Percentiles rank a stretch among this genome's conserved stretches.
phyloP scores from a whole-genome alignment of 139 green algal genomes.

The Mesostigma viride region DNA sequence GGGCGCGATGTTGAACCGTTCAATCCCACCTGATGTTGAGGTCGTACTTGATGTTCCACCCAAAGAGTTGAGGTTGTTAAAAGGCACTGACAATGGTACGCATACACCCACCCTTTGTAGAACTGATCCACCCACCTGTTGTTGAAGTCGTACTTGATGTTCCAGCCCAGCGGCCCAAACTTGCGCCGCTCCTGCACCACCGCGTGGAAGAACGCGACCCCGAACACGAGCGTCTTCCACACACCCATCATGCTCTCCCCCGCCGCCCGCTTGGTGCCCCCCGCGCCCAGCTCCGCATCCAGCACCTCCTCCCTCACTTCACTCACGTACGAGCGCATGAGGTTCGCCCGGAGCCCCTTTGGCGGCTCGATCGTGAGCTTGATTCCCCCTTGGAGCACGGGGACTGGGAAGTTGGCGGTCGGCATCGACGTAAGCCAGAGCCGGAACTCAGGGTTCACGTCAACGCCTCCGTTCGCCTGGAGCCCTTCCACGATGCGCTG shows the following conservation, averaged over 20 bases:
- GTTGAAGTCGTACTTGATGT: conserved; percentile 52
- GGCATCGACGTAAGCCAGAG: conserved; percentile 70
- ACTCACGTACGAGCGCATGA: conserved; percentile 34
- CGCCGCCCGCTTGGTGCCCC: conserved; percentile 48
- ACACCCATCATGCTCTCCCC: conserved; percentile 41
- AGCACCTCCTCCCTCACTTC: too few species aligned
- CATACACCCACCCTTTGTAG: conserved; percentile 82
- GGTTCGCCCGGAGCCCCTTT: conserved; percentile 45
- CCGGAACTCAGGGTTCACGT: conserved; percentile 38
- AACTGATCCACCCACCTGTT: too few species aligned
- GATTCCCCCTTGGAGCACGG: conserved; percentile 59
- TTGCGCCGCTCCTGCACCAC: conserved; percentile 43
- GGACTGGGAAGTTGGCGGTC: conserved; percentile 51
- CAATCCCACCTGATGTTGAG: too few species aligned
- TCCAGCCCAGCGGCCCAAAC: conserved; percentile 42
- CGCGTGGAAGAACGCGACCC: conserved; percentile 38
- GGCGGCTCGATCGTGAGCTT: conserved; percentile 79
- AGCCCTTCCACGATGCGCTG: conserved; percentile 36
- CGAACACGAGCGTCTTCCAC: conserved; percentile 34
- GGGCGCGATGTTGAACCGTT: too few species aligned
- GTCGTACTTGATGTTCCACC: too few species aligned
- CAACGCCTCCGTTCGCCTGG: background rate
- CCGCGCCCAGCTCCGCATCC: conserved; percentile 39
- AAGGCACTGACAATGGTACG: too few species aligned
- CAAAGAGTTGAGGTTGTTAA: too few species aligned